Evolutionary conservation across 2,329 filamentous ascomycete species (phyloP).

Genomic region (Cordyceps tenuipes): DNA sequence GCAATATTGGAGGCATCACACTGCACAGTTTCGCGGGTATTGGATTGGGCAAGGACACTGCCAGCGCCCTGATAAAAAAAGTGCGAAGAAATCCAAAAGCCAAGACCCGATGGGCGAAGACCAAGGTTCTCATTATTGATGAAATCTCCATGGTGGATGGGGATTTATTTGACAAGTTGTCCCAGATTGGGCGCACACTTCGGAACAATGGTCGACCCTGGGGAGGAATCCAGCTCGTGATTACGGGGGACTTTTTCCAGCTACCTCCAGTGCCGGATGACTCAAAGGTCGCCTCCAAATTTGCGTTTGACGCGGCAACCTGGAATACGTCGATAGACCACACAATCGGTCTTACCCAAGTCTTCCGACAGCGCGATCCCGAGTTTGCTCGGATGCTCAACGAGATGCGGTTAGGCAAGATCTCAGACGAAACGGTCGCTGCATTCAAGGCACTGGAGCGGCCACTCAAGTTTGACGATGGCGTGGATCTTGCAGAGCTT

Average conservation of each 20-base stretch:
- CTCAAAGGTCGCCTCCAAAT: slow-evolving; percentile 62
- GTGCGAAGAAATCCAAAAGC: slow-evolving; percentile 83
- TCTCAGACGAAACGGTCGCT: slow-evolving; percentile 66
- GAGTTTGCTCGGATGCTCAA: slow-evolving; percentile 93
- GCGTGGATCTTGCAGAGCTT: slow-evolving; percentile 67
- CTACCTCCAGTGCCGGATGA: slow-evolving; percentile 84
- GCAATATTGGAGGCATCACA: slow-evolving; percentile 93
- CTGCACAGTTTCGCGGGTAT: slow-evolving; percentile 95
- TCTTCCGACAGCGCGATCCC: slow-evolving; percentile 89
- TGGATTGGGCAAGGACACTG: slow-evolving; percentile 85
- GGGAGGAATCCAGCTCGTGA: slow-evolving; percentile 89
- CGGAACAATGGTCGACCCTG: slow-evolving; percentile 89
- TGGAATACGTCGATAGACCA: slow-evolving; percentile 93
- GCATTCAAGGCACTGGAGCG: slow-evolving; percentile 68
- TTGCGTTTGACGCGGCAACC: slow-evolving; percentile 84
- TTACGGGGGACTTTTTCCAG: slow-evolving; percentile 98
- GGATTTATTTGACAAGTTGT: slow-evolving; percentile 92
- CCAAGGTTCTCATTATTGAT: slow-evolving; percentile 82
- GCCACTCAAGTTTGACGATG: slow-evolving; percentile 63
- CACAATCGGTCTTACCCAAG: slow-evolving; percentile 88
- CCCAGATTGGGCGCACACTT: slow-evolving; percentile 74
- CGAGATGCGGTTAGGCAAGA: slow-evolving; percentile 85
- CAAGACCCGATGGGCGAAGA: slow-evolving; percentile 79
- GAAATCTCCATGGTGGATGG: slow-evolving; percentile 99
- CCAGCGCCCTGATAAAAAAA: slow-evolving; percentile 75